Percentiles rank a stretch among this genome's conserved stretches.
Conservation (phyloP, 2,329 filamentous ascomycete species). For the Ramichloridium luteum region DNA sequence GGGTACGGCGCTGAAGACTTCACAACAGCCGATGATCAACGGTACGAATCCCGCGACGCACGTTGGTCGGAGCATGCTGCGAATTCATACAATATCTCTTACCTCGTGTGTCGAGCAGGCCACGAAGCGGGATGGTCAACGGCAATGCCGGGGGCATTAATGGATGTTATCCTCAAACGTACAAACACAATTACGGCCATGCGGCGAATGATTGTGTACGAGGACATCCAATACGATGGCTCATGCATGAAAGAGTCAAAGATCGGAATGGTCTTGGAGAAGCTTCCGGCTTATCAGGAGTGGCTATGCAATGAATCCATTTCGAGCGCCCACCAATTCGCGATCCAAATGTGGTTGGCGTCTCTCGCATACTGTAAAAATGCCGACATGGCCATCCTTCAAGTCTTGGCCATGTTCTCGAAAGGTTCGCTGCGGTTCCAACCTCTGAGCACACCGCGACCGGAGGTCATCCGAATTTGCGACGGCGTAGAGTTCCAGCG, state of each 20-base stretch:
- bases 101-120: too few relatives aligned
- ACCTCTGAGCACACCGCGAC: neutral
- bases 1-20: conserved; percentile 25
- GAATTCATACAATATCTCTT: neutral
- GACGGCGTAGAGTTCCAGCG: neutral
- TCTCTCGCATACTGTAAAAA: conserved; percentile 31
- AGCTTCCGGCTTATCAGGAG: conserved; percentile 7
- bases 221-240: conserved; percentile 8
- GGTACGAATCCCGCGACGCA: conserved; percentile 15
- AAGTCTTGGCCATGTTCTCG: conserved; percentile 28
- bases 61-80: neutral
- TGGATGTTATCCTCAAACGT: too few relatives aligned
- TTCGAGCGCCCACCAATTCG: conserved; percentile 5
- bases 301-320: conserved; percentile 4
- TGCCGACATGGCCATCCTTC: conserved; percentile 31
- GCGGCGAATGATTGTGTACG: too few relatives aligned
- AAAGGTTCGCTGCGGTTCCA: conserved; percentile 16
- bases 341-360: conserved; percentile 19
- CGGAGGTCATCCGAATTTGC: neutral
- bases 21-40: conserved; percentile 12
- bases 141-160: too few relatives aligned
- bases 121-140: too few relatives aligned
- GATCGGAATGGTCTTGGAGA: conserved; percentile 2
- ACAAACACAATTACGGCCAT: too few relatives aligned
- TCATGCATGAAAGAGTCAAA: conserved; percentile 3